These are phyloP conservation scores for Yamadazyma sp. DNA, from an alignment of 805 yeast genomes.

Conservation along the genomic window DNA sequence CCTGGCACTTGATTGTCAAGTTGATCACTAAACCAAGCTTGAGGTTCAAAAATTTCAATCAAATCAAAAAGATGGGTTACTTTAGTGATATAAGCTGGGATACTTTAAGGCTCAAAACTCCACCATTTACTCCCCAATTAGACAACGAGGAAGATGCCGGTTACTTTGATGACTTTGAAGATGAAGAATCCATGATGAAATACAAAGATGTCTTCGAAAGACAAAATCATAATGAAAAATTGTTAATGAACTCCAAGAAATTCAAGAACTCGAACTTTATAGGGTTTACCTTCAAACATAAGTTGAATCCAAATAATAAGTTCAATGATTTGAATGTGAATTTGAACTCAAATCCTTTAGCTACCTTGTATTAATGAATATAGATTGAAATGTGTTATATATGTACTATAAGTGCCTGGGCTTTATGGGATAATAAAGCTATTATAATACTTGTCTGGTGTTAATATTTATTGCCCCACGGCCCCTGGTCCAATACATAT, in stretches of 20 bases:
- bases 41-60: constrained; percentile 76
- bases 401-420: too few species aligned
- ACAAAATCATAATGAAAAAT: constrained; percentile 76
- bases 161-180: constrained; percentile 94
- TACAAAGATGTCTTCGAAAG: constrained; percentile 96
- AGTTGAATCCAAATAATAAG: constrained; percentile 54
- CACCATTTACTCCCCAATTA: constrained; percentile 96
- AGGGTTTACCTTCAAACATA: constrained; percentile 95
- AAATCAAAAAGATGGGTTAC: constrained; percentile 76
- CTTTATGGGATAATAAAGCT: too few species aligned
- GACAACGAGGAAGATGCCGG: constrained; percentile 99
- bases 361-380: constrained; percentile 37
- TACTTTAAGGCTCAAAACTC: constrained; percentile 62
- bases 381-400: too few species aligned
- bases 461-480: too few species aligned
- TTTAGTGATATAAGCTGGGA: constrained; percentile 84
- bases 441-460: too few species aligned
- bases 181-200: constrained; percentile 95
- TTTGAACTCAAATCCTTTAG: constrained; percentile 37
- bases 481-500: too few species aligned
- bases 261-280: constrained; percentile 62
- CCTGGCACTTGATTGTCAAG: constrained; percentile 84
- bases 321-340: constrained; percentile 23
- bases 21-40: constrained; percentile 77
- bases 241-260: constrained; percentile 53